phyloP scores from a whole-genome alignment of 2,329 filamentous ascomycete genomes.

The Fusarium albosuccineum region DNA sequence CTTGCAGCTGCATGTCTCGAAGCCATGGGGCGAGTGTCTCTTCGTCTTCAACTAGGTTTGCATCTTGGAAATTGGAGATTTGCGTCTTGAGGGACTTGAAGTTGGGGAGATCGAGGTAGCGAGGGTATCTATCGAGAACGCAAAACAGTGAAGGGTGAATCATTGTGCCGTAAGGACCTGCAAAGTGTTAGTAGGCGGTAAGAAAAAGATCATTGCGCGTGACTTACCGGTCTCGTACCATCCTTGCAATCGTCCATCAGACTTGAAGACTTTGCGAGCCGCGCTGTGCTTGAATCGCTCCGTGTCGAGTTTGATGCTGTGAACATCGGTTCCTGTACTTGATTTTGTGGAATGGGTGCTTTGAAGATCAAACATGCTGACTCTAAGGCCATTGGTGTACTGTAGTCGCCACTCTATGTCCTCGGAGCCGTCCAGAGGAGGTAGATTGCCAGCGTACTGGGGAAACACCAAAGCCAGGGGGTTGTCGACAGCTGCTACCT shows the following conservation, averaged over 20 bases:
- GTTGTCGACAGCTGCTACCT: constrained; percentile 15
- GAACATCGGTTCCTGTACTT: constrained; percentile 1
- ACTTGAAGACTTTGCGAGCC: constrained; percentile 32
- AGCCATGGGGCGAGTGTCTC: constrained; percentile 39
- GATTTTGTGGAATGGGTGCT: constrained; percentile 30
- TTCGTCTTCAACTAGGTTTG: constrained; percentile 16
- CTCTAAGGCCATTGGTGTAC: constrained; percentile 36
- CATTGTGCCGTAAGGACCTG: constrained; percentile 37
- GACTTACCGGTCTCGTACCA: constrained; percentile 34
- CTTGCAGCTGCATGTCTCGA: constrained; percentile 38
- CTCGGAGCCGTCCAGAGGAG: constrained; percentile 39
- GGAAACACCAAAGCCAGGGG: constrained; percentile 39
- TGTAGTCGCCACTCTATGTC: constrained; percentile 43
- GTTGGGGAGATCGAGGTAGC: constrained; percentile 35
- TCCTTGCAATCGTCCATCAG: constrained; percentile 27
- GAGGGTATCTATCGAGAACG: constrained; percentile 41
- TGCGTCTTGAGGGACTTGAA: constrained; percentile 33
- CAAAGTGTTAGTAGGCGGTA: not conserved
- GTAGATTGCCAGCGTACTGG: constrained; percentile 41
- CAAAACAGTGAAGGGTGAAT: constrained; percentile 44
- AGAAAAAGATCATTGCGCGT: too few relatives aligned
- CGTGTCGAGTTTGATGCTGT: constrained; percentile 36
- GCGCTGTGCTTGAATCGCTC: constrained; percentile 35
- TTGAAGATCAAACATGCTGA: constrained; percentile 46
- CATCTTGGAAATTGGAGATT: constrained; percentile 42